phyloP scores from a whole-genome alignment of 2,329 filamentous ascomycete genomes.

The Alternaria viburni region DNA sequence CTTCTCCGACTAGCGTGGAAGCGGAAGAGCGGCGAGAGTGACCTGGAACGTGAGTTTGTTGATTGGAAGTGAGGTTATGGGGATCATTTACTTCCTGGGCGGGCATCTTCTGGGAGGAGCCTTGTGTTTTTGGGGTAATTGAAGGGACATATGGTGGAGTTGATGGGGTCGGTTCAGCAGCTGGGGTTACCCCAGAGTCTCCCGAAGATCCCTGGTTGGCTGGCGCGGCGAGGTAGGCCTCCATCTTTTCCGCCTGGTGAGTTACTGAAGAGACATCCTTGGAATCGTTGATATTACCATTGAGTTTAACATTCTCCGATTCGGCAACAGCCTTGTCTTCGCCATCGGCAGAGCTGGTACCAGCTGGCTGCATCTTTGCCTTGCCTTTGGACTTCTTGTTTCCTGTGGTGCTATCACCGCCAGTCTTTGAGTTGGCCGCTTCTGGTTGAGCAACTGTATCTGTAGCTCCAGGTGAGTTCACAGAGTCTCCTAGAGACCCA shows the following conservation, averaged over 20 bases:
- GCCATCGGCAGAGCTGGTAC: background rate
- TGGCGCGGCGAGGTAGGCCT: background rate
- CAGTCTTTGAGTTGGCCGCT: background rate
- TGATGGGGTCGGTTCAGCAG: constrained; percentile 4
- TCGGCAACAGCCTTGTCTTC: background rate
- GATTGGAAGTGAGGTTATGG: background rate
- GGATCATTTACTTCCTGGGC: constrained; percentile 4
- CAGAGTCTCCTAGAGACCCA: background rate
- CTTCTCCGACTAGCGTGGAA: constrained; percentile 9
- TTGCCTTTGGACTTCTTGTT: constrained; percentile 6
- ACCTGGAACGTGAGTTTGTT: constrained; percentile 1
- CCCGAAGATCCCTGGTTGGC: background rate
- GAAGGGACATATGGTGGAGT: background rate
- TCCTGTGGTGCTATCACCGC: background rate
- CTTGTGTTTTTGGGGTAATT: background rate
- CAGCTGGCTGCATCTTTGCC: background rate
- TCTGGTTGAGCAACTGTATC: background rate
- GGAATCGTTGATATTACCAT: constrained; percentile 11
- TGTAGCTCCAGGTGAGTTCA: background rate
- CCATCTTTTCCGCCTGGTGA: constrained; percentile 18
- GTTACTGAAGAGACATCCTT: constrained; percentile 18
- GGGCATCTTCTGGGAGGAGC: constrained; percentile 9
- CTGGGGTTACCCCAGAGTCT: constrained; percentile 6
- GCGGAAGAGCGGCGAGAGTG: constrained; percentile 3
- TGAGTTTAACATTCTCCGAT: constrained; percentile 14